These are phyloP conservation scores for Xanthoconium stramineum DNA, from an alignment of 768 basidiomycete genomes.

Conservation along the genomic window DNA sequence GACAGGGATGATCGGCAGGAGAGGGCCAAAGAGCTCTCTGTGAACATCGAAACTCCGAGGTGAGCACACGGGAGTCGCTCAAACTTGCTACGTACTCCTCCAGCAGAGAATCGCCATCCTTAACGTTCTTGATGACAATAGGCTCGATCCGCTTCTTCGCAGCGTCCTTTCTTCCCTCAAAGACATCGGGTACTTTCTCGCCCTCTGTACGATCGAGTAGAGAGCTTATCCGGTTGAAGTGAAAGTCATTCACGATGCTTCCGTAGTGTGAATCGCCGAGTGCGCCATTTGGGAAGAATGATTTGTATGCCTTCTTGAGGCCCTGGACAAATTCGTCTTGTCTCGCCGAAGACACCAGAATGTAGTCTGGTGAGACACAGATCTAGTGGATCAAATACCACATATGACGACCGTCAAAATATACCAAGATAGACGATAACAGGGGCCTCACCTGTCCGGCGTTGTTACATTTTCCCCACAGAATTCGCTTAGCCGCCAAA, in stretches of 20 bases:
- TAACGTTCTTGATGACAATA: conserved; percentile 56
- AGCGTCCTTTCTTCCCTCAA: conserved; percentile 36
- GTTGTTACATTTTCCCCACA: conserved; percentile 66
- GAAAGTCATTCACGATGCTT: conserved; percentile 51
- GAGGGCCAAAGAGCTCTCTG: conserved; percentile 74
- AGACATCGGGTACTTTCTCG: conserved; percentile 48
- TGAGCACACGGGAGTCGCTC: background rate
- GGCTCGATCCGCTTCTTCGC: conserved; percentile 49
- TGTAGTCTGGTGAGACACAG: conserved; percentile 45
- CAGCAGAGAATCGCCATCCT: conserved; percentile 54
- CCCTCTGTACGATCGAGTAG: conserved; percentile 57
- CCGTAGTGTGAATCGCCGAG: conserved; percentile 42
- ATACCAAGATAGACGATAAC: background rate
- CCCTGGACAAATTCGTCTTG: conserved; percentile 47
- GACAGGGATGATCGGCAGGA: conserved; percentile 61
- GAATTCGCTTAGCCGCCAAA: conserved; percentile 58
- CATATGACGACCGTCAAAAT: background rate
- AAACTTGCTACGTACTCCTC: conserved; percentile 43
- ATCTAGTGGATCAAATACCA: conserved; percentile 22
- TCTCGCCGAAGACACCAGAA: conserved; percentile 38
- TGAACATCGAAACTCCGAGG: background rate
- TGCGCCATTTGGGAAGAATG: conserved; percentile 55
- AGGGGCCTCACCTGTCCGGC: conserved; percentile 51
- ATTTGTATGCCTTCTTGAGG: conserved; percentile 39
- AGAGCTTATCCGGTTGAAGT: conserved; percentile 51